Evolutionary conservation across 2,329 filamentous ascomycete genomes (phyloP), one percentile per base, ranked within the genome.

Genomic region (Penicillium vulpinum): DNA sequence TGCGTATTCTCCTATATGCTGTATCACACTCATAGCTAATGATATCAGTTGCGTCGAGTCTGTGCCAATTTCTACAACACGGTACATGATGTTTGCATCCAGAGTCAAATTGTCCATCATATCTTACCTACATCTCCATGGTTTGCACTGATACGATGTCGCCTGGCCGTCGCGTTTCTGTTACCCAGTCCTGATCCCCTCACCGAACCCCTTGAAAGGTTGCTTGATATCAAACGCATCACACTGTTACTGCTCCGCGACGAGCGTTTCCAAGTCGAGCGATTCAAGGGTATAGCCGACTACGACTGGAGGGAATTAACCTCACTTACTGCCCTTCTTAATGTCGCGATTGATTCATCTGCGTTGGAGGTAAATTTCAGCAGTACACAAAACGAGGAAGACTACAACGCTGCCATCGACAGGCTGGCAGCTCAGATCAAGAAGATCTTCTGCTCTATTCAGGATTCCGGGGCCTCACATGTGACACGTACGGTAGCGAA

Each of bases 401-500:
- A 76, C 3, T 96, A 93, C 77, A 90, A 97, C 68, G 73, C 76
- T 6, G 80, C 86, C 11, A 79, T 96, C 33, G 92, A 96, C 72
- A 77, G 75, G 22, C 79, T 96, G 5, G 80, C 85, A 1, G 74
- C 75, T 18, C 79, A 78, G 33, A 78, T 95, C 50, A 85, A 87
- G 49, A 63, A 71, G 7, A 76, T 85, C 13, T 80, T 80, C 52
- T 78, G 78, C 18, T 82, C 81, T 38, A 95, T 96, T 66, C 83
- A 87, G 57, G 90, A 92, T 67, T 83, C 87, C 1, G 90, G 90
- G 39, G 88, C 90, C 43, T 85, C 85, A 22, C 85, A 89, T 65
- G 80, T 94, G 56, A 82, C 83, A 16, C 83, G 89, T 29, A 88
- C 90, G 29, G 86, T 95, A 67, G 86, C 89, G 13, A 96, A 96